phyloP scores from a whole-genome alignment of 2,329 filamentous ascomycete species.

The Aspergillus sp. region DNA sequence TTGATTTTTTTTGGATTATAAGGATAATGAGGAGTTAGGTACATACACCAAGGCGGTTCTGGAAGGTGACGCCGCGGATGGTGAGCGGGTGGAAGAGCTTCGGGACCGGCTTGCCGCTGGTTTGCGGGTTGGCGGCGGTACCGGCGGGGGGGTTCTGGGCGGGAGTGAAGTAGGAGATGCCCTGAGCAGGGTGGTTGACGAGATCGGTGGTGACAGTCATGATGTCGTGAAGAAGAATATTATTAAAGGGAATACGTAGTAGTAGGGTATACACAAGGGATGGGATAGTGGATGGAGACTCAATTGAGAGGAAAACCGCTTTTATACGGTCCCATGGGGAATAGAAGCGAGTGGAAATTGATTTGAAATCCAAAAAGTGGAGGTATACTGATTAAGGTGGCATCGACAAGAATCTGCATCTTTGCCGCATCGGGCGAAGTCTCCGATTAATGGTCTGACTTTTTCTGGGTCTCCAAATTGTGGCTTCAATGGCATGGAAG shows the following conservation, averaged over 20 bases:
- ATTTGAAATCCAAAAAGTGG: slow-evolving; percentile 1
- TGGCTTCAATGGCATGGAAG: not conserved
- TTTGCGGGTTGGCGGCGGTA: slow-evolving; percentile 43
- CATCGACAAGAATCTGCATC: not conserved
- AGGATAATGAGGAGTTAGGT: not conserved
- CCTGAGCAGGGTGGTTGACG: slow-evolving; percentile 39
- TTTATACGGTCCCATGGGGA: not conserved
- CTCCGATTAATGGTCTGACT: not conserved
- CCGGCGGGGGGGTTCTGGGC: slow-evolving; percentile 39
- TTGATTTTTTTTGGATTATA: no score
- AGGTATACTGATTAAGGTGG: not conserved
- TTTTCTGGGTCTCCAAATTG: not conserved
- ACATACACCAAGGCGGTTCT: slow-evolving; percentile 43
- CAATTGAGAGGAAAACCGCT: not conserved
- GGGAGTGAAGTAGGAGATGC: slow-evolving; percentile 47
- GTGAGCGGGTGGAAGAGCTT: slow-evolving; percentile 62
- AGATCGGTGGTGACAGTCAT: slow-evolving; percentile 31
- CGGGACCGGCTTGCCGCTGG: slow-evolving; percentile 45
- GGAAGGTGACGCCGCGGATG: slow-evolving; percentile 62
- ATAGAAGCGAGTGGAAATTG: not conserved
- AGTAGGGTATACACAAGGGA: not conserved
- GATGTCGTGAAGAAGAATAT: not conserved
- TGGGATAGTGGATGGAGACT: not conserved
- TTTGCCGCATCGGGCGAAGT: not conserved
- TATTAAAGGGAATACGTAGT: no score